These are phyloP conservation scores for Endocladia muricata DNA, from an alignment of 31 red algal species.

Conservation along the genomic window DNA sequence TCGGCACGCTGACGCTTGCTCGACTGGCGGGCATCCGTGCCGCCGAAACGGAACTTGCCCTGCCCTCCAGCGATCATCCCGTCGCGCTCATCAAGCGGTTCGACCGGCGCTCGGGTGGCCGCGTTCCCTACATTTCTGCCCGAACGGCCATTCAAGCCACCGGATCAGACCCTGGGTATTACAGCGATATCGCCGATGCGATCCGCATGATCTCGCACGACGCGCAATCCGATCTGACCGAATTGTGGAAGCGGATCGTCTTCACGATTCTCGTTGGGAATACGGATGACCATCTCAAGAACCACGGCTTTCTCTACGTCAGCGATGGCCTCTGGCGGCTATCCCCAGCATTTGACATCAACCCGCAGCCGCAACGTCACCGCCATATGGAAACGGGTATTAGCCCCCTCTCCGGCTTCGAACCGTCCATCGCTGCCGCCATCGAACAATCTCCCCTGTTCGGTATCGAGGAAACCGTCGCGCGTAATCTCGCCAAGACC, in stretches of 20 bases:
- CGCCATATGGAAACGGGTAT: slow-evolving; percentile 1
- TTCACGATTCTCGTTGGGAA: slow-evolving; percentile 1
- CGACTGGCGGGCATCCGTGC: background rate
- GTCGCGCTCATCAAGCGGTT: slow-evolving; percentile 1
- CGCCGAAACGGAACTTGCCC: background rate
- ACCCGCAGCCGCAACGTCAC: background rate
- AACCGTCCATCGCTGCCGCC: background rate
- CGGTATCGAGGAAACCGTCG: too few relatives aligned
- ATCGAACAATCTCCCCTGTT: too few relatives aligned
- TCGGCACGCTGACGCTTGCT: background rate
- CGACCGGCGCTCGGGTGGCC: background rate
- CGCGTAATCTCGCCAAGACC: too few relatives aligned
- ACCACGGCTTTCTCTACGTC: slow-evolving; percentile 1
- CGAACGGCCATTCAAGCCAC: background rate
- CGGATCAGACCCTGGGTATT: background rate
- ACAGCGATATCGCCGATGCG: slow-evolving; percentile 3
- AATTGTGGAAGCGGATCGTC: slow-evolving; percentile 4
- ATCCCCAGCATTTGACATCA: background rate
- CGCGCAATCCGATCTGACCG: background rate
- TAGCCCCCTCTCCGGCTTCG: background rate
- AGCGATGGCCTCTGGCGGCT: background rate
- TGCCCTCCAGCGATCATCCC: background rate
- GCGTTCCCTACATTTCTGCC: slow-evolving; percentile 4
- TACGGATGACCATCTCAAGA: slow-evolving; percentile 5
- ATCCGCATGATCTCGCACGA: slow-evolving; percentile 1